Percentiles rank a stretch among this genome's conserved stretches.
phyloP scores from a whole-genome alignment of 2,329 filamentous ascomycete species.

The Xylariaceae sp. region DNA sequence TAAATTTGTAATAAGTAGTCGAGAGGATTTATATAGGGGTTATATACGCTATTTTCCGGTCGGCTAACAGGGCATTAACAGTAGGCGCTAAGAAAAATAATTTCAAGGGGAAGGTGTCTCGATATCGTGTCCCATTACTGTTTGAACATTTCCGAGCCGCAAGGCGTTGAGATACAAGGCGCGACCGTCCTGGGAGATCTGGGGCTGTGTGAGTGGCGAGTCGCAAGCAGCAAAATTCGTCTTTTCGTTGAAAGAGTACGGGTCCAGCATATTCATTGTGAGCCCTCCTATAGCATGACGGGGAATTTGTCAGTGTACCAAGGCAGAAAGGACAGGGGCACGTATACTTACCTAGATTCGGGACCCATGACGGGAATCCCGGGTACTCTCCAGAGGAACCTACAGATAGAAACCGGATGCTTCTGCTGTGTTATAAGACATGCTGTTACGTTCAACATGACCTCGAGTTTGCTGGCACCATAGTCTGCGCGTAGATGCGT shows the following conservation, averaged over 20 bases:
- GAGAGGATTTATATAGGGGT: too few species aligned
- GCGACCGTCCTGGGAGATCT: conserved; percentile 6
- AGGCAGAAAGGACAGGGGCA: too few species aligned
- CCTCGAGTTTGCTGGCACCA: conserved; percentile 4
- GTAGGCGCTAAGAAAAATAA: too few species aligned
- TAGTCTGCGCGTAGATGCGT: not conserved
- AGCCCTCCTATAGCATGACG: not conserved
- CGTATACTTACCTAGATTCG: not conserved
- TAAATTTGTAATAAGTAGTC: too few species aligned
- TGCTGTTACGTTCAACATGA: conserved; percentile 10
- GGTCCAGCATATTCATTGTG: too few species aligned
- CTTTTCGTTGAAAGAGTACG: not conserved
- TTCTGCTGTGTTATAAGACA: conserved; percentile 7
- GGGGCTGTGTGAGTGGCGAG: not conserved
- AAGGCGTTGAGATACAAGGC: conserved; percentile 3
- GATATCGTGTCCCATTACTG: too few species aligned
- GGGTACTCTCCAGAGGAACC: not conserved
- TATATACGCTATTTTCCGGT: too few species aligned
- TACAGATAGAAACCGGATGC: conserved; percentile 1
- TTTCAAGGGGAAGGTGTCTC: too few species aligned
- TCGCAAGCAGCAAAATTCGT: conserved; percentile 5
- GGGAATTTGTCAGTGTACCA: too few species aligned
- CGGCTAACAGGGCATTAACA: too few species aligned
- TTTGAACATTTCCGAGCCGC: not conserved
- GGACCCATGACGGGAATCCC: conserved; percentile 4